A percentile compares a stretch with the other conserved stretches of the same genome.
phyloP scores from a whole-genome alignment of 2,329 filamentous ascomycete species.

The Sarocladium kiliense region DNA sequence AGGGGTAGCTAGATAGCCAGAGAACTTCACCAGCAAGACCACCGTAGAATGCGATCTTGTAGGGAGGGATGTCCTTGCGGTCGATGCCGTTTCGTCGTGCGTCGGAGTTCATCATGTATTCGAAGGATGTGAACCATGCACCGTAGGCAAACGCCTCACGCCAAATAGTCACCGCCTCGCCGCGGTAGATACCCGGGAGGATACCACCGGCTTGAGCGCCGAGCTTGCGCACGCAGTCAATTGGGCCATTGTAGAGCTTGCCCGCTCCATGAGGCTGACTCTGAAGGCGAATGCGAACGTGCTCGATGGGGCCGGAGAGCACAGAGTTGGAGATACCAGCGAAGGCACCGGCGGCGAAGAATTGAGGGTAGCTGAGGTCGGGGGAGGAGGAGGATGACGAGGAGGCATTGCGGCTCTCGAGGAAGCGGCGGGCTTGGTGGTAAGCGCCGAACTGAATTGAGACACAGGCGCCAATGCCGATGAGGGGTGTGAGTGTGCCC shows the following conservation, averaged over 20 bases:
- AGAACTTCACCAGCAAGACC: conserved; percentile 90
- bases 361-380: conserved; percentile 73
- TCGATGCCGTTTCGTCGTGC: conserved; percentile 70
- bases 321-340: conserved; percentile 86
- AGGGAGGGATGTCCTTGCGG: conserved; percentile 71
- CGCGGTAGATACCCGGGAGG: conserved; percentile 74
- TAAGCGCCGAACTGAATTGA: conserved; percentile 99
- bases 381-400: conserved; percentile 33
- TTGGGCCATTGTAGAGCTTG: conserved; percentile 74
- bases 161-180: conserved; percentile 76
- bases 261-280: conserved; percentile 85
- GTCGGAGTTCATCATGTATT: conserved; percentile 93
- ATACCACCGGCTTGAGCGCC: conserved; percentile 54
- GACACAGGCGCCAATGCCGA: conserved; percentile 95
- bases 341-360: conserved; percentile 86
- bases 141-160: conserved; percentile 95
- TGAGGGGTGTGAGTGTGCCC: conserved; percentile 87
- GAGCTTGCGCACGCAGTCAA: conserved; percentile 88
- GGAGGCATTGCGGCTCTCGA: conserved; percentile 70
- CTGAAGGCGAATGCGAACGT: conserved; percentile 92
- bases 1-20: conserved; percentile 90
- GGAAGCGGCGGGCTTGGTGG: conserved; percentile 80
- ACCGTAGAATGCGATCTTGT: conserved; percentile 88
- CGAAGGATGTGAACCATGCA: conserved; percentile 90
- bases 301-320: conserved; percentile 89